phyloP scores from a whole-genome alignment of 768 basidiomycete species.

The Crepidotus variabilis region DNA sequence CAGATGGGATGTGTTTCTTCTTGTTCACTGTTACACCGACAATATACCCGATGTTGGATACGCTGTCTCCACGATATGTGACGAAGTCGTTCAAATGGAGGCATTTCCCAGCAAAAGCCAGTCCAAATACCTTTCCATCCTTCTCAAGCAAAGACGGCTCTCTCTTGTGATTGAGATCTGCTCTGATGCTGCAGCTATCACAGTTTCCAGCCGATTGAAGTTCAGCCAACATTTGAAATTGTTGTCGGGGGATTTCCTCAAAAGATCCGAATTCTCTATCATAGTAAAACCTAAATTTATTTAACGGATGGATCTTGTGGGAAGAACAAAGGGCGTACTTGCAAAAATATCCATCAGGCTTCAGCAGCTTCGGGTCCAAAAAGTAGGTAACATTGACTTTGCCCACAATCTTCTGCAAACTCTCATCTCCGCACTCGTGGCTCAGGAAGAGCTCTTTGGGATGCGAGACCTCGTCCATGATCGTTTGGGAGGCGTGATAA shows the following conservation, averaged over 20 bases:
- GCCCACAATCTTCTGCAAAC: slow-evolving; percentile 37
- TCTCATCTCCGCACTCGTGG: slow-evolving; percentile 45
- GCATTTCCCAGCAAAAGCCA: slow-evolving; percentile 39
- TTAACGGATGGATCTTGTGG: not conserved
- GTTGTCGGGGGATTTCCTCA: slow-evolving; percentile 32
- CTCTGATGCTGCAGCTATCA: slow-evolving; percentile 35
- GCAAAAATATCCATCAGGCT: slow-evolving; percentile 49
- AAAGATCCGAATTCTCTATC: slow-evolving; percentile 42
- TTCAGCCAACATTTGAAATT: slow-evolving; percentile 17
- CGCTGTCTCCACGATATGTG: slow-evolving; percentile 41
- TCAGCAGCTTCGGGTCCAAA: slow-evolving; percentile 16
- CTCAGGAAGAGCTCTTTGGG: slow-evolving; percentile 65
- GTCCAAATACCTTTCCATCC: slow-evolving; percentile 28
- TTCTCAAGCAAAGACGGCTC: slow-evolving; percentile 28
- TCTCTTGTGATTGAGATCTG: slow-evolving; percentile 28
- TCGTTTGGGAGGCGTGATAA: slow-evolving; percentile 60
- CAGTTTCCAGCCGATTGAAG: slow-evolving; percentile 50
- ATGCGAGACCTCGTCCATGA: slow-evolving; percentile 57
- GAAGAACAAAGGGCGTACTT: slow-evolving; percentile 33
- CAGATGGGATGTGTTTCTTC: slow-evolving; percentile 13
- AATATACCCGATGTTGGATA: slow-evolving; percentile 57
- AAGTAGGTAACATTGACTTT: slow-evolving; percentile 43
- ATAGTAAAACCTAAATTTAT: slow-evolving; percentile 45
- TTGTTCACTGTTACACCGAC: slow-evolving; percentile 22
- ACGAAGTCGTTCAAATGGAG: slow-evolving; percentile 67